phyloP scores from a whole-genome alignment of 148 eudicot genomes.

The Camellia lanceoleosa region DNA sequence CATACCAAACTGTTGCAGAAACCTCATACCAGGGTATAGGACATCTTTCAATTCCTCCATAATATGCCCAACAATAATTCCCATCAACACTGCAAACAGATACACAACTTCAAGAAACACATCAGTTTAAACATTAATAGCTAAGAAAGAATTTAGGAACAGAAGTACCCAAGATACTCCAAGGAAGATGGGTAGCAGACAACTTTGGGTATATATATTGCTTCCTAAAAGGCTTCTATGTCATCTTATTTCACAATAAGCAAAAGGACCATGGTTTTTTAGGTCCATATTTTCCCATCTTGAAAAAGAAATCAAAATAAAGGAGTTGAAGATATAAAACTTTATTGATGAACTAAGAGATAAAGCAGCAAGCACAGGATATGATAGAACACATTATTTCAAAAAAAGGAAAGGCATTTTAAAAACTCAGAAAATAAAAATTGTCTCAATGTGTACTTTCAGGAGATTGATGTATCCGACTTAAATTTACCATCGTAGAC shows the following conservation, averaged over 20 bases:
- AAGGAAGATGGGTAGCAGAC: neutral
- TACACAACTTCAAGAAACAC: neutral
- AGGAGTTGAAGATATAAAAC: neutral
- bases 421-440: constrained; percentile 13
- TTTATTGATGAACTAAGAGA: constrained; percentile 7
- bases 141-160: neutral
- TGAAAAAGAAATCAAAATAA: neutral
- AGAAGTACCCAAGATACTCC: constrained; percentile 5
- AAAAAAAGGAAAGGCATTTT: constrained; percentile 13
- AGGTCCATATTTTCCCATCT: neutral
- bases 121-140: neutral
- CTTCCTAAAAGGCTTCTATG: neutral
- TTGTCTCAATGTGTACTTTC: constrained; percentile 35
- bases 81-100: constrained; percentile 5
- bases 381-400: neutral
- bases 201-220: too few relatives aligned
- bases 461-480: constrained; percentile 81
- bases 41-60: neutral
- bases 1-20: neutral
- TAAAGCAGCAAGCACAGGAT: constrained; percentile 19
- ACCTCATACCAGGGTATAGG: neutral
- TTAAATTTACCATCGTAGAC: constrained; percentile 76
- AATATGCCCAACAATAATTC: neutral
- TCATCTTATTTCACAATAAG: neutral
- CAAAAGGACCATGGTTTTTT: neutral